Conservation (phyloP, 2,329 filamentous ascomycete genomes). For the Thermochaetoides dissita region DNA sequence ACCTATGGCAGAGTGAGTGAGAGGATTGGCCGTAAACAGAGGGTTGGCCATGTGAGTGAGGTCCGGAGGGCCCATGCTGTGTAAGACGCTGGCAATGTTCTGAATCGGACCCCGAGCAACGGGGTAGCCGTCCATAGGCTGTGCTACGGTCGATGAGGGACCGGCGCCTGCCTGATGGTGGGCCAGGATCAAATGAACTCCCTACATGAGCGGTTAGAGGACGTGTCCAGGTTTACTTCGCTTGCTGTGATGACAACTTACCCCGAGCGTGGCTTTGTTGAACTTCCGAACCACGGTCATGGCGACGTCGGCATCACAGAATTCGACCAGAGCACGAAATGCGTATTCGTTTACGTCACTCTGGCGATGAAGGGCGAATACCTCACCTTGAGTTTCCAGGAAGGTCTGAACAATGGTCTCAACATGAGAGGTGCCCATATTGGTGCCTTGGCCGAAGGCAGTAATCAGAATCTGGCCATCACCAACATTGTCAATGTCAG, state of each 20-base stretch:
- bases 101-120: conserved; percentile 2
- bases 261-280: conserved; percentile 24
- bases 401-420: conserved; percentile 27
- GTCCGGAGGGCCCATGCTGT: conserved; percentile 7
- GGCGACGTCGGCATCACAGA: conserved; percentile 33
- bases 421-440: conserved; percentile 11
- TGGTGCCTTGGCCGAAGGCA: conserved; percentile 23
- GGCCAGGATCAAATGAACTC: conserved; percentile 6
- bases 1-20: conserved; percentile 10
- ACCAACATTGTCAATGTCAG: conserved; percentile 24
- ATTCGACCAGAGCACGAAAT: conserved; percentile 38
- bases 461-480: conserved; percentile 43
- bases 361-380: conserved; percentile 37
- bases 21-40: conserved; percentile 3
- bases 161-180: no score
- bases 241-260: conserved; percentile 14
- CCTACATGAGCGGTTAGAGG: conserved; percentile 7
- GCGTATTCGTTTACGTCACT: conserved; percentile 27
- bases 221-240: no score
- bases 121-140: conserved; percentile 2
- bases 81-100: conserved; percentile 7
- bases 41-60: no score
- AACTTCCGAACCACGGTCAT: conserved; percentile 26
- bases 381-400: conserved; percentile 33
- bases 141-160: not conserved